Base-by-base conservation (phyloP, 2,329 filamentous ascomycete genomes). In the Epichloe sibirici region DNA sequence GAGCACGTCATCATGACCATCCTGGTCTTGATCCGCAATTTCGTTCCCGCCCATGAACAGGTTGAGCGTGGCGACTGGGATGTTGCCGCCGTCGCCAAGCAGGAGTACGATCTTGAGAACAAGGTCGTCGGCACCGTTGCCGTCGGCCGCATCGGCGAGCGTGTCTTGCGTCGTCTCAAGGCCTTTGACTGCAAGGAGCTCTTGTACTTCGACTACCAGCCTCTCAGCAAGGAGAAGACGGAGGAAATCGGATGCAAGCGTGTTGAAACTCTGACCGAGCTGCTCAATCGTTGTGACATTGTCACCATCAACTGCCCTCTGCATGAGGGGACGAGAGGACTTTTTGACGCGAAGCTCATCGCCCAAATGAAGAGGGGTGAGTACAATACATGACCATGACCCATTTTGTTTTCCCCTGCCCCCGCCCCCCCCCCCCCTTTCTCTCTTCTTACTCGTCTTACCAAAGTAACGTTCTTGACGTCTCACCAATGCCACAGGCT, bases 1-100 rank as follows among this genome's bases (percentile, higher is more conserved):
- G 93, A 98, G 82, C 93, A 98, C 76, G 93, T 98, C 63, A 74
- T 98, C 75, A 97, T 98, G 93, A 98, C 93, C 70, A 97, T 97
- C 73, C 86, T 98, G 50, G 73, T 85, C 59, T 85, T 98, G 51
- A 85, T 97, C 70, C 90, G 93, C 76, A 98, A 98, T 85, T 98
- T 96, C 67, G 90, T 95, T 51, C 93, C 93, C 60, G 90, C 93
- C 51, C 93, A 97, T 76, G 90, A 97, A 78, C 84, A 89, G 79
- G 86, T 98, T 66, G 79, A 83, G 71, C 73, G 75, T 55, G 93
- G 93, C 58, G 88, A 95, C 57, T 98, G 93, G 93, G 79, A 98
- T 68, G 93, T 98, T 50, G 93, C 93, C 56, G 90, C 81, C 51
- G 91, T 90, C 28, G 93, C 93, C 69, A 97, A 97, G 86, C 90